phyloP scores from a whole-genome alignment of 2,329 filamentous ascomycete genomes.

The Scedosporium boydii region DNA sequence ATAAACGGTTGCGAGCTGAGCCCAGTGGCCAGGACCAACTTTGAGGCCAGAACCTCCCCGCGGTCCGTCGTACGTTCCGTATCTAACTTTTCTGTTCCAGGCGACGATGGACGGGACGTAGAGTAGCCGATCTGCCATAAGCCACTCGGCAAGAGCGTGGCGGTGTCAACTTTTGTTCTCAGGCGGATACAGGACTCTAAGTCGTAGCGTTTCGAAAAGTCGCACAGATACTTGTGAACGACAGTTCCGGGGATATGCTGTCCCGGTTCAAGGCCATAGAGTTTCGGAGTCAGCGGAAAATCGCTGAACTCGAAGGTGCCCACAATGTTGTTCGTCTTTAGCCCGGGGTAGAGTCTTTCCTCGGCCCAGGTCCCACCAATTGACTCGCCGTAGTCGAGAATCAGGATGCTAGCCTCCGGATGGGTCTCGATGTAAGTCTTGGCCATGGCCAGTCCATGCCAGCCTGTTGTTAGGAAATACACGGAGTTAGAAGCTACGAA shows the following conservation, averaged over 20 bases:
- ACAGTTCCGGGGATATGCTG: constrained; percentile 9
- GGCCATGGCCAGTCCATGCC: constrained; percentile 8
- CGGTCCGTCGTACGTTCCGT: not conserved
- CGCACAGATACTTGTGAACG: constrained; percentile 10
- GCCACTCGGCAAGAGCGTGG: not conserved
- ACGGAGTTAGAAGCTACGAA: not conserved
- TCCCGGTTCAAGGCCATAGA: constrained; percentile 6
- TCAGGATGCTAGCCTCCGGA: constrained; percentile 1
- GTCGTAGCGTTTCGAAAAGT: constrained; percentile 7
- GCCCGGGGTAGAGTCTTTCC: constrained; percentile 9
- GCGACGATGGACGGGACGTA: not conserved
- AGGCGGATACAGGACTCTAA: constrained; percentile 7
- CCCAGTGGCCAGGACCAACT: constrained; percentile 12
- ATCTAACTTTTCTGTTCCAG: not conserved
- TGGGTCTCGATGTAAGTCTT: constrained; percentile 8
- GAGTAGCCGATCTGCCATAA: constrained; percentile 6
- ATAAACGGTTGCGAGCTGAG: constrained; percentile 11
- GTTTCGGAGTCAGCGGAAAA: constrained; percentile 8
- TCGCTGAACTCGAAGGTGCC: constrained; percentile 10
- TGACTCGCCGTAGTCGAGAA: constrained; percentile 7
- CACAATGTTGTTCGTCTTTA: constrained; percentile 12
- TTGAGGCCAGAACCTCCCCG: constrained; percentile 5
- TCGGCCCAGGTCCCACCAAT: constrained; percentile 11
- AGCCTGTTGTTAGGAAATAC: constrained; percentile 1
- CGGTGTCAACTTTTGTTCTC: constrained; percentile 5